These are phyloP conservation scores for Torulaspora gathmanii DNA, from an alignment of 805 yeast species.

Conservation along the genomic window DNA sequence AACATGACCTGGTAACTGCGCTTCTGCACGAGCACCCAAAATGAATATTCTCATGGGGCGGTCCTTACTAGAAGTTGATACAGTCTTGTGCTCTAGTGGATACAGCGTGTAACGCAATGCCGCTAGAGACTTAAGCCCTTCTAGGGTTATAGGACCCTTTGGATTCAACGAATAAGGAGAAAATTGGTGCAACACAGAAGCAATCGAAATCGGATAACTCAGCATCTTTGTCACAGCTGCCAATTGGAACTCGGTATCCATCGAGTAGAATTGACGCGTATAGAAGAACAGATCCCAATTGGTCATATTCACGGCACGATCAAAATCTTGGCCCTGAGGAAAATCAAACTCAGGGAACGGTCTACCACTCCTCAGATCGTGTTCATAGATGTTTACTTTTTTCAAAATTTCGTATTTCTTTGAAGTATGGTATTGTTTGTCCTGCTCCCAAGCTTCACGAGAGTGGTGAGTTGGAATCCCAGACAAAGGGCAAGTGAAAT, in stretches of 20 bases:
- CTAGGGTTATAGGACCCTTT: conserved; percentile 81
- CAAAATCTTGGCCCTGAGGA: conserved; percentile 74
- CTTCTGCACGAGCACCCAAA: conserved; percentile 88
- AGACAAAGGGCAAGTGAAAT: conserved; percentile 84
- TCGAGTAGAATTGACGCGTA: conserved; percentile 86
- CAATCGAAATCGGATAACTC: conserved; percentile 88
- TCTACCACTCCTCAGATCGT: conserved; percentile 90
- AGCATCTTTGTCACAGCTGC: conserved; percentile 94
- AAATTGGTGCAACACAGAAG: conserved; percentile 71
- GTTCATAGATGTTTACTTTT: conserved; percentile 89
- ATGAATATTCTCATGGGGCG: conserved; percentile 87
- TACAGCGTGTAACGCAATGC: conserved; percentile 87
- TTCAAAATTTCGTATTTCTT: conserved; percentile 69
- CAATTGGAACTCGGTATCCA: conserved; percentile 94
- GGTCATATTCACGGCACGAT: conserved; percentile 67
- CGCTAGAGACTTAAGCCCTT: conserved; percentile 89
- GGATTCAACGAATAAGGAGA: conserved; percentile 82
- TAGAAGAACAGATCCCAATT: conserved; percentile 93
- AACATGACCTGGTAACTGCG: conserved; percentile 87
- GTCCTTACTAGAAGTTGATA: conserved; percentile 59
- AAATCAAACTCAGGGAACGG: conserved; percentile 93
- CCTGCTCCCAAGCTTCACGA: conserved; percentile 82
- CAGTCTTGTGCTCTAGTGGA: conserved; percentile 43
- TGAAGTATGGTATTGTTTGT: conserved; percentile 61
- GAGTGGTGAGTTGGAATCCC: conserved; percentile 97